Evolutionary conservation across 2,329 filamentous ascomycete species (phyloP).

Genomic region (Ascochyta pisi): DNA sequence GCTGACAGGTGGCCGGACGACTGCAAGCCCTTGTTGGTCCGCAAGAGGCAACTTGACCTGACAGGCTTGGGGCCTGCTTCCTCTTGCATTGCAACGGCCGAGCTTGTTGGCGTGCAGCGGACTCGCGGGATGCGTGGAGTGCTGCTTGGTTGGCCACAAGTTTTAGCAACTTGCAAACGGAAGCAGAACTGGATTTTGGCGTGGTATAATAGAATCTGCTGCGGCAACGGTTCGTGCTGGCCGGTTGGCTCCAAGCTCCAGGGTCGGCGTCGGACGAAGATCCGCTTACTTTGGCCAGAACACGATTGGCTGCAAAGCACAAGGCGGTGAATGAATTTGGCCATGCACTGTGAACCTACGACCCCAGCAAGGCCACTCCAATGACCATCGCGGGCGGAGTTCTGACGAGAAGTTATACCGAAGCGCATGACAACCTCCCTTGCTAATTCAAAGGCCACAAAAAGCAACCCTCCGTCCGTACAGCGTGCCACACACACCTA

Average conservation of each 20-base stretch:
- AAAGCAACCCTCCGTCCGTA: conserved; percentile 25
- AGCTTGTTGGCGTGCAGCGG: background rate
- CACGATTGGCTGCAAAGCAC: conserved; percentile 28
- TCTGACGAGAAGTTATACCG: conserved; percentile 29
- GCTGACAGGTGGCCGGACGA: conserved; percentile 16
- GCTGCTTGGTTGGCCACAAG: background rate
- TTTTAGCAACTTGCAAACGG: background rate
- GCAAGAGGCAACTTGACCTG: conserved; percentile 4
- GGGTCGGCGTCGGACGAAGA: conserved; percentile 20
- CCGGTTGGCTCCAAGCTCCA: conserved; percentile 7
- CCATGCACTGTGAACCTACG: conserved; percentile 10
- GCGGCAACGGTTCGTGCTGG: conserved; percentile 11
- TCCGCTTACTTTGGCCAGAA: conserved; percentile 31
- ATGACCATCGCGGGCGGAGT: conserved; percentile 22
- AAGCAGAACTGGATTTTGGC: background rate
- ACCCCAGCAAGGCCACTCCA: conserved; percentile 27
- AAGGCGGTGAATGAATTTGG: conserved; percentile 18
- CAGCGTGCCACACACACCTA: conserved; percentile 24
- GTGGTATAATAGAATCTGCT: conserved; percentile 1
- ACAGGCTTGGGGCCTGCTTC: conserved; percentile 17
- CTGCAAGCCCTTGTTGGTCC: conserved; percentile 18
- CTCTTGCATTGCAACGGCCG: conserved; percentile 17
- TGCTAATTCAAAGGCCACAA: conserved; percentile 23
- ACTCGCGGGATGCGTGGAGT: background rate
- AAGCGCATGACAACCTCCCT: conserved; percentile 24